phyloP scores from a whole-genome alignment of 1,139 yeast species.

The Saccharomycopsis phalli region DNA sequence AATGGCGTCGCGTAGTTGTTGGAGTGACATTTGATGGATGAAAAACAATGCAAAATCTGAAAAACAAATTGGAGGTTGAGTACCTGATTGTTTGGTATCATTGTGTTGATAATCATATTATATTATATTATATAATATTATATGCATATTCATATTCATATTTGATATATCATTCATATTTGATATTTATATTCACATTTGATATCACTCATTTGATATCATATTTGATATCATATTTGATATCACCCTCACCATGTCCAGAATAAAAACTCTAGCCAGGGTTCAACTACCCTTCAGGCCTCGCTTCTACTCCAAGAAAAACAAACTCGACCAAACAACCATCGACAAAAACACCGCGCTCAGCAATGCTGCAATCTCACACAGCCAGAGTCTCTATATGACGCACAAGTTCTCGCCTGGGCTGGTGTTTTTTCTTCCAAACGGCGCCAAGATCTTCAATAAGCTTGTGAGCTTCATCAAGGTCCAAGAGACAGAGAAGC shows the following conservation, averaged over 20 bases:
- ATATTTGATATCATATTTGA: too few relatives aligned
- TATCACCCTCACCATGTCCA: too few relatives aligned
- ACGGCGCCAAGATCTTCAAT: constrained; percentile 82
- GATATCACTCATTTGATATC: too few relatives aligned
- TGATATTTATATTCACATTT: neutral
- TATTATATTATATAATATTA: too few relatives aligned
- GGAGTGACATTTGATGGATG: too few relatives aligned
- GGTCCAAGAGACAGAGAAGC: constrained; percentile 61
- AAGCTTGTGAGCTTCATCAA: constrained; percentile 75
- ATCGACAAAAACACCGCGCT: constrained; percentile 14
- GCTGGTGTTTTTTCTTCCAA: constrained; percentile 79
- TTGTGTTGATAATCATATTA: too few relatives aligned
- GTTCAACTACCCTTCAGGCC: neutral
- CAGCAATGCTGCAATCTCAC: constrained; percentile 42
- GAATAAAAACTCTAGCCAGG: too few relatives aligned
- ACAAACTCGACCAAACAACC: constrained; percentile 16
- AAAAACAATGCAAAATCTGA: too few relatives aligned
- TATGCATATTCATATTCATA: neutral
- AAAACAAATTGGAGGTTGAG: too few relatives aligned
- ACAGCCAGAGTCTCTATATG: constrained; percentile 62
- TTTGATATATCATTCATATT: neutral
- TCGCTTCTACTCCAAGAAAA: constrained; percentile 13
- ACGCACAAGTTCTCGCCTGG: constrained; percentile 82
- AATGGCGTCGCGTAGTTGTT: constrained; percentile 9
- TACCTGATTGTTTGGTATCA: too few relatives aligned